Evolutionary conservation across 129 eudicot species (phyloP).

Genomic region (Flaveria sonorensis): DNA sequence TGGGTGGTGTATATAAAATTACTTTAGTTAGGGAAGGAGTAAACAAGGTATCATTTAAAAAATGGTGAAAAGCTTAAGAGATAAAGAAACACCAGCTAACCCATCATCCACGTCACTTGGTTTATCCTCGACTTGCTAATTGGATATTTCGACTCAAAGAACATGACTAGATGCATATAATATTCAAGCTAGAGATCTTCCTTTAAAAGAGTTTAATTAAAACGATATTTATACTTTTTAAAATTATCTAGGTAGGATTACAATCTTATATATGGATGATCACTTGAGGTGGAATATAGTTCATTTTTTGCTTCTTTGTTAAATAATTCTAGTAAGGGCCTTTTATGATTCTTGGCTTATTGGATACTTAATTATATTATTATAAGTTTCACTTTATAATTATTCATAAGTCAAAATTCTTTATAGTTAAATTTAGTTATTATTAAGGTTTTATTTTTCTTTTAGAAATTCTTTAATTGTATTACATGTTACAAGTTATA

Average conservation of each 20-base stretch:
- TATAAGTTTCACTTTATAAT: no score
- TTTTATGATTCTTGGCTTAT: no score
- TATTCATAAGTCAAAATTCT: no score
- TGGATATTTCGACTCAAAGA: neutral
- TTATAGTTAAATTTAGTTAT: no score
- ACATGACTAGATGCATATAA: neutral
- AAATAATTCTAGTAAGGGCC: no score
- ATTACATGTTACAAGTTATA: no score
- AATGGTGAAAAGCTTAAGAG: slow-evolving; percentile 23
- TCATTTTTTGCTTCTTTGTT: no score
- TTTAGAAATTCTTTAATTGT: no score
- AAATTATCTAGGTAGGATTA: neutral
- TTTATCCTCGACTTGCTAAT: slow-evolving; percentile 13
- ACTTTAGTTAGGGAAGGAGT: slow-evolving; percentile 7
- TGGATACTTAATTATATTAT: no score
- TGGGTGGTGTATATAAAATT: neutral
- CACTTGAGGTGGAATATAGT: no score
- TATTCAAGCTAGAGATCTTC: neutral
- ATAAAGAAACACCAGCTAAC: slow-evolving; percentile 21
- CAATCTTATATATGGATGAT: no score
- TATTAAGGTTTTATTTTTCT: no score
- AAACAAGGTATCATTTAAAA: slow-evolving; percentile 19
- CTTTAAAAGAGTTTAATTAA: neutral
- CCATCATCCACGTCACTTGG: slow-evolving; percentile 24
- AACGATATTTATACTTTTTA: neutral